Evolutionary conservation across 1,284 basidiomycete species (phyloP), one percentile per base, ranked within the genome.

Genomic region (Microbotryum intermedium): DNA sequence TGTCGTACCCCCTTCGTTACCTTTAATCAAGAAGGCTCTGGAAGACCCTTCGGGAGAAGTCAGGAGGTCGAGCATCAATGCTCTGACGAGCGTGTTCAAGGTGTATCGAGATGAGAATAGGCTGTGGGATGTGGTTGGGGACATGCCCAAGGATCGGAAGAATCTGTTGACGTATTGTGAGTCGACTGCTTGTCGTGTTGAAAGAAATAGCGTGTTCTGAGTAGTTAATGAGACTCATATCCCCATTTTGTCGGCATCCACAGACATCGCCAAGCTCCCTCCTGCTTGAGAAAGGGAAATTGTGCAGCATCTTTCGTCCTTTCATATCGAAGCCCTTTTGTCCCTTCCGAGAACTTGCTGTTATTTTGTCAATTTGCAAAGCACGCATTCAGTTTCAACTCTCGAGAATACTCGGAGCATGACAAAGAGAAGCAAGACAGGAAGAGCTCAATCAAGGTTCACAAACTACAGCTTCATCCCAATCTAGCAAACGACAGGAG

Each of bases 41-140:
- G 87, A 85, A 66, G 83, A 89, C 64, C 76, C 79, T 43, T 86
- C 84, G 18, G 80, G 87, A 21, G 84, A 87, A 56, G 82, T 90
- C 25, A 83, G 88, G 21, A 86, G 89, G 73, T 84, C 87, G 0
- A 86, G 86, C 2, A 87, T 87, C 16, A 84, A 84, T 3, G 80
- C 82, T 16, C 88, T 89, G 70, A 87, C 88, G 61, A 83, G 86
- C 23, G 85, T 87, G 0, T 87, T 90, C 68, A 76, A 86, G 28
- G 83, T 88, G 57, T 76, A 90, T 30, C 82, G 82, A 39, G 87
- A 90, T 70, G 88, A 90, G 72, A 82, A 83, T 0, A 85, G 88
- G 66, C 77, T 90, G 4, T 89, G 88, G 69, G 78, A 82, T 28
- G 80, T 90, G 30, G 76, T 90, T 45, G 86, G 87, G 60, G 86